Conservation (phyloP, 2,329 filamentous ascomycete genomes). For the Trichophaea hybrida region DNA sequence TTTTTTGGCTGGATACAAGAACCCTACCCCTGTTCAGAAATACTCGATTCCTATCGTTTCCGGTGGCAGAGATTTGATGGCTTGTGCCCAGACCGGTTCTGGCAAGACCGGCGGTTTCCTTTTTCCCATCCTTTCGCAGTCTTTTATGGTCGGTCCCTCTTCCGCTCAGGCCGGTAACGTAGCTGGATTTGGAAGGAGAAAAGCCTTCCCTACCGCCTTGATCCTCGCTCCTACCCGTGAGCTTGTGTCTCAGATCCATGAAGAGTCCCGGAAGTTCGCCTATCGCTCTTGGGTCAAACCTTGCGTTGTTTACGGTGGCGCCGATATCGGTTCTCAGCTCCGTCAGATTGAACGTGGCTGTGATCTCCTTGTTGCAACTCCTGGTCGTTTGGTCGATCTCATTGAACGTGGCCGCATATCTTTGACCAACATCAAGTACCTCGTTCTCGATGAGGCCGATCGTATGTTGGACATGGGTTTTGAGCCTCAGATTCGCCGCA, state of each 20-base stretch:
- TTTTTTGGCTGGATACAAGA: conserved; percentile 82
- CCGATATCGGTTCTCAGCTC: conserved; percentile 94
- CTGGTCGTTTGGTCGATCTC: conserved; percentile 90
- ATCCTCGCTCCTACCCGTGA: conserved; percentile 96
- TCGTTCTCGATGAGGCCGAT: conserved; percentile 97
- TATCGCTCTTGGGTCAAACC: conserved; percentile 98
- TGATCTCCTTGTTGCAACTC: conserved; percentile 91
- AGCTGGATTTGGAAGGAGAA: conserved; percentile 71
- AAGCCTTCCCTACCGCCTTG: conserved; percentile 90
- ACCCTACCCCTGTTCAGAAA: conserved; percentile 94
- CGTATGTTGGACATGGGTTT: conserved; percentile 99
- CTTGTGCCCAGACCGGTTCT: conserved; percentile 95
- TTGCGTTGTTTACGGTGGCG: conserved; percentile 97
- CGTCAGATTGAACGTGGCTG: conserved; percentile 96
- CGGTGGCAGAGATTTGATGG: conserved; percentile 95
- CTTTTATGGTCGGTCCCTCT: conserved; percentile 78
- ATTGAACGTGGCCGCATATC: conserved; percentile 98
- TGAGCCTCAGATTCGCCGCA: conserved; percentile 97
- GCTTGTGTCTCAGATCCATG: conserved; percentile 95
- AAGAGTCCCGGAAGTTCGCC: conserved; percentile 93
- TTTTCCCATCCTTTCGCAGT: conserved; percentile 97
- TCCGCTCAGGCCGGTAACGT: conserved; percentile 42
- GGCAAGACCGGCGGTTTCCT: conserved; percentile 99
- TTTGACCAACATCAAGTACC: conserved; percentile 95
- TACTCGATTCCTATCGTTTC: conserved; percentile 99